Base-by-base conservation (phyloP, 768 basidiomycete genomes). In the Russula earlei region DNA sequence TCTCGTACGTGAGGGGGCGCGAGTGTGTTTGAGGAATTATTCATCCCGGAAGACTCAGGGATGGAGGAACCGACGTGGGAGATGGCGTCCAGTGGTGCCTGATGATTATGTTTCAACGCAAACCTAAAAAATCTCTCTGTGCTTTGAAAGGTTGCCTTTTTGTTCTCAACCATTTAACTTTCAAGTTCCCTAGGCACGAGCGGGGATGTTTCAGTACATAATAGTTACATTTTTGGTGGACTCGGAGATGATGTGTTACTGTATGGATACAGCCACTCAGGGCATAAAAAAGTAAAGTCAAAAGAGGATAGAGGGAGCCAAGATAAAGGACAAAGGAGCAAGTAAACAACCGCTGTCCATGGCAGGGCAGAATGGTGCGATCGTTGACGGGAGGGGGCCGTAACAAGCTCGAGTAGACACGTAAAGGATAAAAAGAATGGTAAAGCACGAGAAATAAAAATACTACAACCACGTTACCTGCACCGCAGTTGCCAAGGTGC, bases 81-180 rank as follows among this genome's bases (percentile, higher is more conserved):
- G 4, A 71, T 47, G 91, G 89, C 14, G 71, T 91, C 50, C 91
- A 91, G 67, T 41, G 33, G 54, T 55, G 19, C 48, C 40, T 49
- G 55, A 36, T 3, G 27, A 17, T 44, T 22, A 11, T 10, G 20
- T 19, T n/a, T 25, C 27, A 15, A 50, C 19, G n/a, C 17, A 41
- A 55, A 40, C 38, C 11, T 33, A 49, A 34, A 15, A 38, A 24
- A 37, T 24, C 34, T 22, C 22, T 14, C 19, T 20, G 25, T 7
- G 10, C 33, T 11, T 17, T 25, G 24, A 8, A 7, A 20, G 36
- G 29, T 44, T 5, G 19, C 36, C 27, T 20, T 55, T 49, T 51
- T 29, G 38, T 36, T 36, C 15, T 14, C 34, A 33, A 38, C 37
- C 20, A 31, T 31, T 31, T 29, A 14, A n/a, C 36, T 5, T 44